phyloP scores from a whole-genome alignment of 1,139 yeast genomes.

The Pichia kudriavzevii region DNA sequence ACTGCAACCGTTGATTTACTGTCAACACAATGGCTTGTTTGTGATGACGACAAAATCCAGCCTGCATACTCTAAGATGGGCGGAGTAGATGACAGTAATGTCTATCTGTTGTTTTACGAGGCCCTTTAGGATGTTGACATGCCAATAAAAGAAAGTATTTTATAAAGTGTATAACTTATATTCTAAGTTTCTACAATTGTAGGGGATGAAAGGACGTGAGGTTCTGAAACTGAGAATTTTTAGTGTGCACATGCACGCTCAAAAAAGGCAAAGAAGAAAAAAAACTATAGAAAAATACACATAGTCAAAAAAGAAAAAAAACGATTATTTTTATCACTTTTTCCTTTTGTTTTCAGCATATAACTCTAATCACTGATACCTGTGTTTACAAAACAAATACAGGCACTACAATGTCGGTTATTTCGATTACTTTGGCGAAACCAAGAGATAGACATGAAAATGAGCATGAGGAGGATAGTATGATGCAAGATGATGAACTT shows the following conservation, averaged over 20 bases:
- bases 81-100: conserved; percentile 21
- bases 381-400: background rate
- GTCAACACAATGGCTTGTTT: conserved; percentile 61
- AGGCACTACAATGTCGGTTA: conserved; percentile 12
- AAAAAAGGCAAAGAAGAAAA: too few relatives aligned
- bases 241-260: too few relatives aligned
- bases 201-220: background rate
- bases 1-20: conserved; percentile 63
- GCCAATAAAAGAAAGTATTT: background rate
- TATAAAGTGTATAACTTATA: too few relatives aligned
- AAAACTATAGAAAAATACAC: too few relatives aligned
- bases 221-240: too few relatives aligned
- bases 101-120: conserved; percentile 27
- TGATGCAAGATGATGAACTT: conserved; percentile 15
- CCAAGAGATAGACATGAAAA: background rate
- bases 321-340: too few relatives aligned
- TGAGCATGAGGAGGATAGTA: conserved; percentile 12
- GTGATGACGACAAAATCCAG: conserved; percentile 51
- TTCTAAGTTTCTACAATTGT: background rate
- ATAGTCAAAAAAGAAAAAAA: too few relatives aligned
- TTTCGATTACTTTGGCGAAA: conserved; percentile 10
- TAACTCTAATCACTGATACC: too few relatives aligned
- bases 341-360: too few relatives aligned
- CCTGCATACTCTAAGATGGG: conserved; percentile 12
- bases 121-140: background rate